phyloP scores from a whole-genome alignment of 1,139 yeast species.

The Sporopachydermia cereana region DNA sequence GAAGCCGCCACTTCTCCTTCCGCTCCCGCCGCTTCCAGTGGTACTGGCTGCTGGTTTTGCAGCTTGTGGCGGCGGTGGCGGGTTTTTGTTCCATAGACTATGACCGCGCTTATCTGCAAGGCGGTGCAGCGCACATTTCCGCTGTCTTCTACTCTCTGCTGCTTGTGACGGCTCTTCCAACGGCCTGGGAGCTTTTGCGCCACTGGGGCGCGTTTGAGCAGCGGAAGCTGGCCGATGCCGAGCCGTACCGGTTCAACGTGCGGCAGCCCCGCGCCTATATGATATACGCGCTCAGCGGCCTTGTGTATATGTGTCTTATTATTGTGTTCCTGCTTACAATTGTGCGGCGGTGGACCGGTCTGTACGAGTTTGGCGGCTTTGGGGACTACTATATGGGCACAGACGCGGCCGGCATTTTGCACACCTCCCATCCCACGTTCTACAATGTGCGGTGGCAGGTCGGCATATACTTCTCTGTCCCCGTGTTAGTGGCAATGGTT shows the following conservation, averaged over 20 bases:
- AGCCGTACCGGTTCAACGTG: conserved; percentile 15
- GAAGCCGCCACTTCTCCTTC: conserved; percentile 14
- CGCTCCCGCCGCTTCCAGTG: conserved; percentile 19
- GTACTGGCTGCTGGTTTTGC: conserved; percentile 19
- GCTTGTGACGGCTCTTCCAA: conserved; percentile 16
- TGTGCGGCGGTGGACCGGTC: conserved; percentile 16
- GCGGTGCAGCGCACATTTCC: conserved; percentile 16
- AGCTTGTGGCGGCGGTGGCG: conserved; percentile 16
- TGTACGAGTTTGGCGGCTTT: conserved; percentile 9
- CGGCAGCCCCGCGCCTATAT: conserved; percentile 14
- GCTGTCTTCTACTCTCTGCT: conserved; percentile 17
- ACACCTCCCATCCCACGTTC: background rate
- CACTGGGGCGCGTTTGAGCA: conserved; percentile 22
- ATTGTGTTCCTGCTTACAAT: conserved; percentile 17
- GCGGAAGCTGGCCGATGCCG: conserved; percentile 16
- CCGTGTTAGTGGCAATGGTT: conserved; percentile 15
- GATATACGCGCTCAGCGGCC: conserved; percentile 15
- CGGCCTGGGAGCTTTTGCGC: conserved; percentile 18
- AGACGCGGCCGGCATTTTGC: background rate
- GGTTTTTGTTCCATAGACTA: conserved; percentile 20
- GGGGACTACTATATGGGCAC: conserved; percentile 4
- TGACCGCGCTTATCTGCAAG: conserved; percentile 19
- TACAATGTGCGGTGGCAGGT: conserved; percentile 17
- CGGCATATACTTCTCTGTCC: conserved; percentile 15
- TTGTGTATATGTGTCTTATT: conserved; percentile 16